Conservation (phyloP, 495 filamentous ascomycete genomes). For the Filosporella fistucella region DNA sequence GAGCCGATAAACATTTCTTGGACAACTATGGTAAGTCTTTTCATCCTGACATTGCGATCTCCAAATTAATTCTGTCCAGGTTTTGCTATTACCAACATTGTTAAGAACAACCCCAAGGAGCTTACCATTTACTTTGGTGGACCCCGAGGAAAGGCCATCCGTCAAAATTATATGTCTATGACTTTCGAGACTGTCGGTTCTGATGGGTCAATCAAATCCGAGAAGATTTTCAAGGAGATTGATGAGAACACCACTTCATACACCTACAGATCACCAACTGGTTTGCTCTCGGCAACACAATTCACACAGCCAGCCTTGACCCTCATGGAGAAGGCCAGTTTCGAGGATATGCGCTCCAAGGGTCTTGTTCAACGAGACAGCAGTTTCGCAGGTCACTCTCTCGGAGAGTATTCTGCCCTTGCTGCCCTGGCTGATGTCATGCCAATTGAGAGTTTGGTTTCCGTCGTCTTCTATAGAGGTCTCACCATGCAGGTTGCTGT, state of each 20-base stretch:
- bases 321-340: conserved; percentile 98
- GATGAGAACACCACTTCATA: conserved; percentile 87
- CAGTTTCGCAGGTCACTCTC: conserved; percentile 95
- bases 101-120: conserved; percentile 99
- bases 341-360: conserved; percentile 98
- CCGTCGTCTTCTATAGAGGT: conserved; percentile 98
- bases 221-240: conserved; percentile 99
- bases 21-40: conserved; percentile 84
- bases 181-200: conserved; percentile 93
- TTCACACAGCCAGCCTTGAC: conserved; percentile 98
- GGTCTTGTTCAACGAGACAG: conserved; percentile 93
- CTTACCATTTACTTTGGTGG: conserved; percentile 98
- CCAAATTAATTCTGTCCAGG: conserved; percentile 48
- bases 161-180: conserved; percentile 99
- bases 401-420: conserved; percentile 96
- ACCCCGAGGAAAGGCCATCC: conserved; percentile 92
- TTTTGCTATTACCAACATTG: conserved; percentile 96
- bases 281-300: conserved; percentile 94
- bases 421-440: conserved; percentile 97
- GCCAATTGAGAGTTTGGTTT: conserved; percentile 97
- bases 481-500: conserved; percentile 99
- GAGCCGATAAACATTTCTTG: conserved; percentile 95
- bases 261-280: conserved; percentile 93
- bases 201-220: conserved; percentile 90
- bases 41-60: neutral